Percentiles rank a stretch among this genome's conserved stretches.
Evolutionary conservation across 768 basidiomycete species (phyloP).

Genomic region (Lactarius quietus): DNA sequence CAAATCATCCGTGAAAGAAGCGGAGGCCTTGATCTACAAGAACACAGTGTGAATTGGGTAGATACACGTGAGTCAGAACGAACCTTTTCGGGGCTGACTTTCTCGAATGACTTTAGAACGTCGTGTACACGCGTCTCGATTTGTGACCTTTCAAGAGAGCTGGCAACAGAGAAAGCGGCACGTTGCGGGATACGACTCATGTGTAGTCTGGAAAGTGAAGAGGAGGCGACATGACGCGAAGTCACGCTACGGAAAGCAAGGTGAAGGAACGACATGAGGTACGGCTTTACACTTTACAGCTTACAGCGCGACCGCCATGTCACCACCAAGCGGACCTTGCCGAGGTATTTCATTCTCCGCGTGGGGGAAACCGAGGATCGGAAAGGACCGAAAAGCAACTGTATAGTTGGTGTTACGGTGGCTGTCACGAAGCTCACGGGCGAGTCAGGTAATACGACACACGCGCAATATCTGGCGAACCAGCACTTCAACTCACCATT

Average conservation of each 20-base stretch:
- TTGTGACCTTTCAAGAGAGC: conserved; percentile 59
- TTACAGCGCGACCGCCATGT: neutral
- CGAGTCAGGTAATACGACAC: conserved; percentile 5
- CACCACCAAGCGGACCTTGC: neutral
- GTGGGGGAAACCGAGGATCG: conserved; percentile 25
- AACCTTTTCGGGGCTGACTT: conserved; percentile 76
- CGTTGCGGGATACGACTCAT: conserved; percentile 34
- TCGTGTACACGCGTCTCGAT: conserved; percentile 77
- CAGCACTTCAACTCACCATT: conserved; percentile 23
- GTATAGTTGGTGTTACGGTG: conserved; percentile 48
- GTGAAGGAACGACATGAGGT: conserved; percentile 23
- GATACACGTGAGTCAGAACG: conserved; percentile 14
- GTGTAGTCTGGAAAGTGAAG: conserved; percentile 27
- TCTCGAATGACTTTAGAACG: conserved; percentile 85
- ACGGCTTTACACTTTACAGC: too few relatives aligned
- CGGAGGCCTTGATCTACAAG: conserved; percentile 56
- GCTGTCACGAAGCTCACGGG: conserved; percentile 30
- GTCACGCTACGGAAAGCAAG: conserved; percentile 18
- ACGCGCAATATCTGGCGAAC: conserved; percentile 21
- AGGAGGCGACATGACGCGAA: conserved; percentile 39
- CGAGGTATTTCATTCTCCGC: conserved; percentile 12
- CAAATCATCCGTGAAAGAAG: conserved; percentile 77
- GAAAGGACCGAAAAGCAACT: conserved; percentile 39
- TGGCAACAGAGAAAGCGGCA: conserved; percentile 62
- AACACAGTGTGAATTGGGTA: neutral